Evolutionary conservation across 257 asterid genomes (phyloP).

Genomic region (Prunella vulgaris): DNA sequence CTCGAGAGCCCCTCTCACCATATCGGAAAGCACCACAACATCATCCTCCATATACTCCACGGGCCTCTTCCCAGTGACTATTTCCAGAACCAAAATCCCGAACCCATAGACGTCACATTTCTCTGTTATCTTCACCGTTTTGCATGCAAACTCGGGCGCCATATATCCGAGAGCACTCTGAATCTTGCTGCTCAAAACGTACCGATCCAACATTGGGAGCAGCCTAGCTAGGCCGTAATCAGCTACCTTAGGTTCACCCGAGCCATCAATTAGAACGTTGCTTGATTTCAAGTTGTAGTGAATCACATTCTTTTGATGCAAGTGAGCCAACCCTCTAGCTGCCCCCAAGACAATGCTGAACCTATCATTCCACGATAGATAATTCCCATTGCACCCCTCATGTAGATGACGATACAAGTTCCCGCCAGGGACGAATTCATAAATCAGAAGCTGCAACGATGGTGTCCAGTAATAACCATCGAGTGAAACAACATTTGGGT

Average conservation of each 20-base stretch:
- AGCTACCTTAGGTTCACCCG: constrained; percentile 73
- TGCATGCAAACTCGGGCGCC: constrained; percentile 93
- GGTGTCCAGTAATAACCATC: constrained; percentile 95
- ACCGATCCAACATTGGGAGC: constrained; percentile 72
- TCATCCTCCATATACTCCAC: constrained; percentile 97
- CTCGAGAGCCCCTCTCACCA: constrained; percentile 82
- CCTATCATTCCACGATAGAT: constrained; percentile 71
- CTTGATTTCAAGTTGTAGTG: constrained; percentile 88
- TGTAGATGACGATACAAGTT: constrained; percentile 72
- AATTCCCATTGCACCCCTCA: constrained; percentile 46
- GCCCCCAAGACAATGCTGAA: constrained; percentile 65
- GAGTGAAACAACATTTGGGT: constrained; percentile 58
- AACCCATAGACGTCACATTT: constrained; percentile 90
- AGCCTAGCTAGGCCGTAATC: constrained; percentile 78
- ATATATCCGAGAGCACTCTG: constrained; percentile 92
- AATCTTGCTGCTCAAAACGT: constrained; percentile 77
- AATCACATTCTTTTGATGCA: constrained; percentile 65
- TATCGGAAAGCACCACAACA: constrained; percentile 79
- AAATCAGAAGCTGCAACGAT: constrained; percentile 76
- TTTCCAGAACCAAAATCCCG: constrained; percentile 69
- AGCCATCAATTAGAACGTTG: constrained; percentile 56
- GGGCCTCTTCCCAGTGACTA: constrained; percentile 73
- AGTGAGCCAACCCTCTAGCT: constrained; percentile 69
- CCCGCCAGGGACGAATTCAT: constrained; percentile 76
- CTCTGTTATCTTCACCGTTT: constrained; percentile 78